A percentile compares a stretch with the other conserved stretches of the same genome.
phyloP scores from a whole-genome alignment of 306 rosid species.

The Lotus japonicus region DNA sequence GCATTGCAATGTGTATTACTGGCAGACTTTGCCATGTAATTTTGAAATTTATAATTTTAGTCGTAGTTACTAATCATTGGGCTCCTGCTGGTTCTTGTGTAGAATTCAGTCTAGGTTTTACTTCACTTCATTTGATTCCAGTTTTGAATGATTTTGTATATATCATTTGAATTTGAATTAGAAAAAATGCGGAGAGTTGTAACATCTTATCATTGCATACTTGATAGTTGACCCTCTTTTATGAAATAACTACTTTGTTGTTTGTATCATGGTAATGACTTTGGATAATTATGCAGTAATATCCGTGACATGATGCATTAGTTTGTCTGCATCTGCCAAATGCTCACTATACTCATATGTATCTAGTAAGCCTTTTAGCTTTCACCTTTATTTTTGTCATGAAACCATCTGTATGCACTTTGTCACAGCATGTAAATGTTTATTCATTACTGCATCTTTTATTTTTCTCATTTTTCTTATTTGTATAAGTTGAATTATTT shows the following conservation, averaged over 20 bases:
- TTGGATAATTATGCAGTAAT: too few relatives aligned
- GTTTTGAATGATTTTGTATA: background rate
- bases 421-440: background rate
- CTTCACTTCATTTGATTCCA: background rate
- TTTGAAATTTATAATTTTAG: background rate
- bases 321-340: background rate
- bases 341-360: background rate
- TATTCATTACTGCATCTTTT: background rate
- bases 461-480: background rate
- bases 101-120: background rate
- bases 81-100: background rate
- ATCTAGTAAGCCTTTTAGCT: background rate
- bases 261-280: background rate
- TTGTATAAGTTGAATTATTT: too few relatives aligned
- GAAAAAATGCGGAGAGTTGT: background rate
- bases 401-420: background rate
- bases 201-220: background rate
- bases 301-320: background rate
- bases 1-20: slow-evolving; percentile 1
- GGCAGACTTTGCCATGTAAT: background rate
- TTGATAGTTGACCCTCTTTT: background rate
- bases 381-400: background rate
- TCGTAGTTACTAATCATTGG: background rate
- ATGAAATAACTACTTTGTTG: background rate
- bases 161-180: too few relatives aligned